Base-by-base conservation (phyloP, 2,329 filamentous ascomycete genomes). In the Phoma herbarum region DNA sequence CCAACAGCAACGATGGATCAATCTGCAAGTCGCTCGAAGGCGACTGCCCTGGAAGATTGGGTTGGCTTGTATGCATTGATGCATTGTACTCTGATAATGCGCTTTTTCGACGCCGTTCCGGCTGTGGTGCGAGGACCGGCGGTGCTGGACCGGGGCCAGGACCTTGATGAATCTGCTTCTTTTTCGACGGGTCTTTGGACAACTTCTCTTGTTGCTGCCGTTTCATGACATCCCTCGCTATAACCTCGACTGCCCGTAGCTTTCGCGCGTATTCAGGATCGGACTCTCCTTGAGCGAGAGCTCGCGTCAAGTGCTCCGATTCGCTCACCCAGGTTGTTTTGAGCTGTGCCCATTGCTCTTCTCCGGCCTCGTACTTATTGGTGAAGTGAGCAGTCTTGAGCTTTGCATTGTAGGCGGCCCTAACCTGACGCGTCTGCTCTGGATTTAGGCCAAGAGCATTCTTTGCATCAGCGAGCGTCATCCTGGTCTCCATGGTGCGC, bases 211-310 rank as follows among this genome's bases (percentile, higher is more conserved):
- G 89, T 33, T 89, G 85, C 52, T 90, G 82, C 46, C 91, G 84
- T 77, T 93, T 93, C 84, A 91, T 88, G 18, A 92, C 89, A 75
- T 94, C 91, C 50, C 88, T 84, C 51, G 89, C 90, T 3, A 95
- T 78, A 0, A 90, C 82, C 61, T 93, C 89, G 45, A 93, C 75
- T 1, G 89, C 89, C 64, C 85, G 88, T 31, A 86, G 72, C 72
- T 88, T 90, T 44, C 81, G 76, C 22, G 77, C 69, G 54, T 86
- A 81, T 22, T 83, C 78, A 2, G 84, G 81, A 61, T 88, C 85
- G 1, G 80, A 75, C 14, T 81, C 78, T 3, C 81, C 82, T 0
- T 80, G 77, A 45, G 81, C 79, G 9, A 91, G 77, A 10, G 87
- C 83, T 8, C 75, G 79, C 57, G 82, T 84, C 16, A 91, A 77